Evolutionary conservation across 139 green algal genomes (phyloP), one percentile per base, ranked within the genome.

Genomic region (Volvox reticuliferus): DNA sequence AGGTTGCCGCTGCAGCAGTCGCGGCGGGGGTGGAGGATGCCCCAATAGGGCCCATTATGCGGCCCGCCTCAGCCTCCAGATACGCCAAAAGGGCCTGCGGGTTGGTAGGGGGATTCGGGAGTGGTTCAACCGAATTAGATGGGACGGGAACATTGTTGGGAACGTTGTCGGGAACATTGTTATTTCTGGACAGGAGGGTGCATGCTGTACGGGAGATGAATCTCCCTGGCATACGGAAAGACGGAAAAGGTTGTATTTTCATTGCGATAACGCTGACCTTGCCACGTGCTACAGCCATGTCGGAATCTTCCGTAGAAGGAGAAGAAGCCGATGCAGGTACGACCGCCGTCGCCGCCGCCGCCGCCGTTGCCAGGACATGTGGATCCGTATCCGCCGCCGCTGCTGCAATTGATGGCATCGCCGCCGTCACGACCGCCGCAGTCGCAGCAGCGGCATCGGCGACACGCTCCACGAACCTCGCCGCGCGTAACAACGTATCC

Each of bases 401-500:
- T 21, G 18, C 65, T 2, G 35, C 67, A 33, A 80, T 85, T 16
- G 90, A 87, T 0, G 65, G 79, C 86, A 80, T 36, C 44, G 37
- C 62, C 13, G 91, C 87, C 19, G 77, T 36, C 22, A 93, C 80
- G 5, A 67, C 50, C 12, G 50, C 80, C 14, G 33, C 44, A 9
- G 82, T 62, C 0, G 83, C 83, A 20, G 33, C 44, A 9, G 82
- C 82, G 12, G 83, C 83, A 20, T 89, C 83, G 21, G 83, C 83
- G 12, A 80, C 17, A 20, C 50, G 24, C 82, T 97, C 94, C 55
- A 97, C 89, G 30, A 92, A 94, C 1, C 93, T 82, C 2, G 96
- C 96, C 1, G 92, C 93, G 12, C 93, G 33, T 35, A 98, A 91
- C 32, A 98, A 67, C 1, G 94, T 96, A 3, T 94, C 93, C 21